Percentiles rank a stretch among this genome's conserved stretches.
Evolutionary conservation across 1,284 basidiomycete genomes (phyloP).

Genomic region (Naganishia liquefaciens): DNA sequence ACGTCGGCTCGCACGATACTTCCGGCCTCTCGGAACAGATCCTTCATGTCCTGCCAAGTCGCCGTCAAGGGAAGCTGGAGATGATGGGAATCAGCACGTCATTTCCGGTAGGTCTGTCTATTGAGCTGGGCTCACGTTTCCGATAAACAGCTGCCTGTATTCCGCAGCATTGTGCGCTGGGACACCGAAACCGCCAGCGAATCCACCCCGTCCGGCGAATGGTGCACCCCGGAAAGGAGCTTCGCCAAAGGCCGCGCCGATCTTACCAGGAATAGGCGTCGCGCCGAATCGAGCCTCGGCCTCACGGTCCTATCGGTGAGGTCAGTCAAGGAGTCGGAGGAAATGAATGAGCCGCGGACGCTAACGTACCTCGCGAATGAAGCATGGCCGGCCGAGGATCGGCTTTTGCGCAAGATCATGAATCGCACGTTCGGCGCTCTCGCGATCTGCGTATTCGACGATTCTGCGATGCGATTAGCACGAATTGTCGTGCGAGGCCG

Average conservation of each 20-base stretch:
- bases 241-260: slow-evolving; percentile 76
- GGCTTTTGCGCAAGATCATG: slow-evolving; percentile 82
- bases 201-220: slow-evolving; percentile 59
- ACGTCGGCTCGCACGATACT: slow-evolving; percentile 93
- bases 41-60: slow-evolving; percentile 98
- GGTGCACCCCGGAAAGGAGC: slow-evolving; percentile 63
- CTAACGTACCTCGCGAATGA: slow-evolving; percentile 83
- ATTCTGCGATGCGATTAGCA: slow-evolving; percentile 61
- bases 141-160: slow-evolving; percentile 81
- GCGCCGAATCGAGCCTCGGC: slow-evolving; percentile 91
- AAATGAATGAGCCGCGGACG: neutral
- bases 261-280: slow-evolving; percentile 87
- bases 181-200: slow-evolving; percentile 38
- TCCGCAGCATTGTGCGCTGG: slow-evolving; percentile 36
- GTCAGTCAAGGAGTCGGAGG: neutral
- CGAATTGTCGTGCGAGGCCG: neutral
- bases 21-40: slow-evolving; percentile 90
- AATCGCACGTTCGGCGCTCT: slow-evolving; percentile 82
- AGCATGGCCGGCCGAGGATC: slow-evolving; percentile 87
- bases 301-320: slow-evolving; percentile 77
- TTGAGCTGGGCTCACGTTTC: slow-evolving; percentile 67
- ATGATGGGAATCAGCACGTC: neutral
- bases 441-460: slow-evolving; percentile 81
- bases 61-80: slow-evolving; percentile 84
- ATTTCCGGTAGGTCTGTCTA: neutral